These are phyloP conservation scores for Phytopythium cucurbitacearum DNA, from an alignment of 352 stramenopile species.

Conservation along the genomic window DNA sequence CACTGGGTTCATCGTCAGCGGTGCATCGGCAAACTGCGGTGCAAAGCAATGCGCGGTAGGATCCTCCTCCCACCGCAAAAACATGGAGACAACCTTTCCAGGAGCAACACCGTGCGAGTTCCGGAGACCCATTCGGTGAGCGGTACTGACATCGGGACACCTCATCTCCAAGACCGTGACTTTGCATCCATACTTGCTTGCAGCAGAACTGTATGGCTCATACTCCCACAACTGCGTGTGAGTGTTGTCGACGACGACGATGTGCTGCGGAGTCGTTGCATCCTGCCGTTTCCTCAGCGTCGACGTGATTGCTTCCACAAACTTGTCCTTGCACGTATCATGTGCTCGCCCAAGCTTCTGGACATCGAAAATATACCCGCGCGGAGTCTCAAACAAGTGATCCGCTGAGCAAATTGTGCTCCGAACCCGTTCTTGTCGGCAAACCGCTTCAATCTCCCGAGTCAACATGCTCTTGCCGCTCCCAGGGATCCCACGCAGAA, in stretches of 20 bases:
- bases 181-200: constrained; percentile 13
- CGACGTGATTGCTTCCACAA: constrained; percentile 9
- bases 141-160: constrained; percentile 40
- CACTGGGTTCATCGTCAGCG: constrained; percentile 44
- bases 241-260: constrained; percentile 77
- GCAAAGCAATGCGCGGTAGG: constrained; percentile 24
- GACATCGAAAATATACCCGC: constrained; percentile 62
- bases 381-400: constrained; percentile 52
- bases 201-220: constrained; percentile 39
- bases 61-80: constrained; percentile 56
- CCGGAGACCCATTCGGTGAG: constrained; percentile 45
- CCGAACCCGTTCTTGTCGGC: constrained; percentile 12
- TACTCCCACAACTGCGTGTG: constrained; percentile 72
- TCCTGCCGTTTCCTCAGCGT: not conserved
- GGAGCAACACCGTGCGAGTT: constrained; percentile 66
- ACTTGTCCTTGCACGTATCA: constrained; percentile 34
- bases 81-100: constrained; percentile 68
- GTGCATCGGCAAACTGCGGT: constrained; percentile 40
- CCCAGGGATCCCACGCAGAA: constrained; percentile 65
- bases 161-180: constrained; percentile 53
- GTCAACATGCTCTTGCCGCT: constrained; percentile 68
- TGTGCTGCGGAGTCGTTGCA: constrained; percentile 7
- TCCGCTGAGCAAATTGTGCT: constrained; percentile 57
- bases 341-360: constrained; percentile 46
- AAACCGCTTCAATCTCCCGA: constrained; percentile 36